Conservation (phyloP, 2,329 filamentous ascomycete genomes). For the Emmonsiellopsis sp. region DNA sequence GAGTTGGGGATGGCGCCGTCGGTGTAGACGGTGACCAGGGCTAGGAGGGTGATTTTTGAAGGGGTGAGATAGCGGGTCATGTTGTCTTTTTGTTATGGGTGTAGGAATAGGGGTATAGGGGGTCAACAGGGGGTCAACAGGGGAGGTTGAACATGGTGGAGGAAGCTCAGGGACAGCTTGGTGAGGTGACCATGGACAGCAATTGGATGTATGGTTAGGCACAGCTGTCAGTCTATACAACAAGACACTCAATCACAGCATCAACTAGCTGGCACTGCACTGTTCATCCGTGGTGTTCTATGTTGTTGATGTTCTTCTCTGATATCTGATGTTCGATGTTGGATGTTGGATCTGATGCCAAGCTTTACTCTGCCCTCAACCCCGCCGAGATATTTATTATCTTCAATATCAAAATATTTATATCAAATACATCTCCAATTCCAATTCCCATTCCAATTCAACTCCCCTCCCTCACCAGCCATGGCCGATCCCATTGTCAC, state of each 20-base stretch:
- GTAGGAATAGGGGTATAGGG: not conserved
- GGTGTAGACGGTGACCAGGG: slow-evolving; percentile 72
- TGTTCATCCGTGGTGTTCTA: too few relatives aligned
- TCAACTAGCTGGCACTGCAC: too few relatives aligned
- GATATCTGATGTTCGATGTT: too few relatives aligned
- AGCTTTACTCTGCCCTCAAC: not conserved
- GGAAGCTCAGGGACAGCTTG: not conserved
- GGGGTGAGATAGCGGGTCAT: slow-evolving; percentile 86
- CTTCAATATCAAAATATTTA: not conserved
- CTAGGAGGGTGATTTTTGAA: slow-evolving; percentile 73
- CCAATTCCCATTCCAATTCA: not conserved
- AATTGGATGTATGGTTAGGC: too few relatives aligned
- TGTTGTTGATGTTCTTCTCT: too few relatives aligned
- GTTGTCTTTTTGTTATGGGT: slow-evolving; percentile 12
- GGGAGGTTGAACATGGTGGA: not conserved
- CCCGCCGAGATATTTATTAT: not conserved
- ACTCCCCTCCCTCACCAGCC: not conserved
- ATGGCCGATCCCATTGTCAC: slow-evolving; percentile 33
- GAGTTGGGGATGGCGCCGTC: slow-evolving; percentile 59
- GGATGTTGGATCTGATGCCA: not conserved
- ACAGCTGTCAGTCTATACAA: too few relatives aligned
- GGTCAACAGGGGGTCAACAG: not conserved
- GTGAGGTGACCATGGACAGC: not conserved
- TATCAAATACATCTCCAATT: not conserved
- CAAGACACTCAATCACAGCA: too few relatives aligned